phyloP scores from a whole-genome alignment of 1,284 basidiomycete species.

The Apiotrichum mycotoxinovorans region DNA sequence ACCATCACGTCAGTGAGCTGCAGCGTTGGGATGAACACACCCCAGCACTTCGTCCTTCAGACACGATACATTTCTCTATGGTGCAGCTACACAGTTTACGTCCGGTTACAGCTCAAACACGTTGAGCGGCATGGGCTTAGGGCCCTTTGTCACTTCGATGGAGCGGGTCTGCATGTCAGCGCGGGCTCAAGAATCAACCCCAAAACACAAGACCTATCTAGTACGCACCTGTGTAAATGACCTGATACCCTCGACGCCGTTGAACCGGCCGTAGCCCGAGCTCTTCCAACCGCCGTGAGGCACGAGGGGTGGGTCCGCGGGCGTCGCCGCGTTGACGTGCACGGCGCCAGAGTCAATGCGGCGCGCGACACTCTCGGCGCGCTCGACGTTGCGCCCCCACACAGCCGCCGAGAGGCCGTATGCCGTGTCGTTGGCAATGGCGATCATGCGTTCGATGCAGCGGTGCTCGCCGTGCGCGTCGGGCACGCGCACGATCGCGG shows the following conservation, averaged over 20 bases:
- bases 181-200: too few species aligned
- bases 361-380: slow-evolving; percentile 55
- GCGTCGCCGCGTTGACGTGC: slow-evolving; percentile 20
- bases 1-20: too few species aligned
- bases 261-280: slow-evolving; percentile 35
- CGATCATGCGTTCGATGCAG: slow-evolving; percentile 54
- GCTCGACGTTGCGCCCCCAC: slow-evolving; percentile 57
- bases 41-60: too few species aligned
- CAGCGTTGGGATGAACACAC: too few species aligned
- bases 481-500: slow-evolving; percentile 28
- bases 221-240: slow-evolving; percentile 16
- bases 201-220: background rate
- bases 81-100: background rate
- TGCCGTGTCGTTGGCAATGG: slow-evolving; percentile 54
- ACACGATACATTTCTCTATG: too few species aligned
- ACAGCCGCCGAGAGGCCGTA: slow-evolving; percentile 58
- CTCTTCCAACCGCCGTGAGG: slow-evolving; percentile 26
- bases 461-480: slow-evolving; percentile 8
- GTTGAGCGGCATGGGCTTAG: slow-evolving; percentile 11
- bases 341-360: slow-evolving; percentile 48
- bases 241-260: slow-evolving; percentile 28
- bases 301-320: slow-evolving; percentile 14
- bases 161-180: slow-evolving; percentile 8
- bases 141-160: slow-evolving; percentile 11
- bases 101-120: slow-evolving; percentile 14